These are phyloP conservation scores for Sugiyamaella americana DNA, from an alignment of 805 yeast species.

Conservation along the genomic window DNA sequence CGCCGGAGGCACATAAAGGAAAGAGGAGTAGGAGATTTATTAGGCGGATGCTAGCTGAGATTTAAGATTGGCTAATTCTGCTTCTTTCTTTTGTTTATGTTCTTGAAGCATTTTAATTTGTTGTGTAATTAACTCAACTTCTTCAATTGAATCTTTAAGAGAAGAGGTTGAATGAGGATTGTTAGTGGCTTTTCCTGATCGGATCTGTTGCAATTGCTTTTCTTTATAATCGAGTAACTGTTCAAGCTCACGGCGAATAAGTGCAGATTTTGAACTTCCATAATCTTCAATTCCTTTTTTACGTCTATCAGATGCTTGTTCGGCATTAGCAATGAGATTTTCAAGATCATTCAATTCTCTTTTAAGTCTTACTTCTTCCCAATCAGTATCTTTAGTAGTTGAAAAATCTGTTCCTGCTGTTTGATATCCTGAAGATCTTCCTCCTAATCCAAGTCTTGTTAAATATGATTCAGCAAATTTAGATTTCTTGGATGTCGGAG, in stretches of 20 bases:
- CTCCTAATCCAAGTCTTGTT: slow-evolving; percentile 48
- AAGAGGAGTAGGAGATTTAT: background rate
- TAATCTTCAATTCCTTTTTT: slow-evolving; percentile 31
- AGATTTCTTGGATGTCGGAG: slow-evolving; percentile 23
- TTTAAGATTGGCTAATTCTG: slow-evolving; percentile 48
- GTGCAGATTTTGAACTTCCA: slow-evolving; percentile 30
- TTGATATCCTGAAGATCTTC: slow-evolving; percentile 28
- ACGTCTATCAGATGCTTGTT: slow-evolving; percentile 39
- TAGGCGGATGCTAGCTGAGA: slow-evolving; percentile 23
- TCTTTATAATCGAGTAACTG: slow-evolving; percentile 76
- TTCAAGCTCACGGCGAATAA: slow-evolving; percentile 62
- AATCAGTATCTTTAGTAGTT: slow-evolving; percentile 56
- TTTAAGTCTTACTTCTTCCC: slow-evolving; percentile 85
- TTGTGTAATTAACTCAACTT: slow-evolving; percentile 62
- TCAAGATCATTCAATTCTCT: slow-evolving; percentile 75
- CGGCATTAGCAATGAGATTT: slow-evolving; percentile 52
- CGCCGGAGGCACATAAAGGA: background rate
- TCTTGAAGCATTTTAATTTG: slow-evolving; percentile 71
- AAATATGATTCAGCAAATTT: slow-evolving; percentile 44
- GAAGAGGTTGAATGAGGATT: slow-evolving; percentile 9
- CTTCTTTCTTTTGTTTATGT: slow-evolving; percentile 54
- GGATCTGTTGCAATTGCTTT: slow-evolving; percentile 42
- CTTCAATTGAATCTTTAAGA: slow-evolving; percentile 38
- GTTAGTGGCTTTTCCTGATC: slow-evolving; percentile 25
- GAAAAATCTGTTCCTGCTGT: slow-evolving; percentile 64